Evolutionary conservation across 345 rosid species (phyloP), one percentile per base, ranked within the genome.

Genomic region (Eucalyptus microcorys): DNA sequence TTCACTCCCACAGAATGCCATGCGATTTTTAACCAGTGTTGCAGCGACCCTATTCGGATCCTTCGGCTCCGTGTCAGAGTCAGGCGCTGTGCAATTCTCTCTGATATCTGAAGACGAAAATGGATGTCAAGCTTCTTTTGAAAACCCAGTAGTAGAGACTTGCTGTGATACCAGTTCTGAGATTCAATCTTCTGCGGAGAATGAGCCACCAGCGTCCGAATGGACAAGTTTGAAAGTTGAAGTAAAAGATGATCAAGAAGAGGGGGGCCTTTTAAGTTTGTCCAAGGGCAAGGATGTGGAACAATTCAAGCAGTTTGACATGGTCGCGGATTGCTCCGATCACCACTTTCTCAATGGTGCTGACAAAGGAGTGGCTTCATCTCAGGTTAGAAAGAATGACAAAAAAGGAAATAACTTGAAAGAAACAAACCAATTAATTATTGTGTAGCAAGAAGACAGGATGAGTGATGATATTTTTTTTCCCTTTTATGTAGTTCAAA

Each of bases 281-380:
- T 89, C 90, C 26, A 80, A 81, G 52, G 55, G 88, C 87, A 87
- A 87, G 86, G 91, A 86, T 49, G 34, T 79, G 40, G 91, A 90
- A 89, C 86, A 57, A 22, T 95, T 94, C 89, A 91, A 86, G 91
- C 96, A 91, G 92, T 98, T 98, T 89, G 99, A 98, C 92, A 94
- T 96, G 94, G 95, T 93, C 45, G 86, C 32, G 43, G 95, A 95
- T 88, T 95, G 97, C 92, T 94, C 96, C 3, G 99, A 95, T 89
- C 99, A 98, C 93, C 94, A 94, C 92, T 98, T 96, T 92, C 91
- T 94, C 53, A 89, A 88, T 53, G 89, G 90, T 61, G 92, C 91
- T 48, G 92, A 89, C 53, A 94, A 92, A 89, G 96, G 89, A 84
- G 71, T 89, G 88, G 89, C 91, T 86, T 85, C 83, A 47, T 92